Base-by-base conservation (phyloP, 2,329 filamentous ascomycete genomes). In the Colletotrichum liriopes region DNA sequence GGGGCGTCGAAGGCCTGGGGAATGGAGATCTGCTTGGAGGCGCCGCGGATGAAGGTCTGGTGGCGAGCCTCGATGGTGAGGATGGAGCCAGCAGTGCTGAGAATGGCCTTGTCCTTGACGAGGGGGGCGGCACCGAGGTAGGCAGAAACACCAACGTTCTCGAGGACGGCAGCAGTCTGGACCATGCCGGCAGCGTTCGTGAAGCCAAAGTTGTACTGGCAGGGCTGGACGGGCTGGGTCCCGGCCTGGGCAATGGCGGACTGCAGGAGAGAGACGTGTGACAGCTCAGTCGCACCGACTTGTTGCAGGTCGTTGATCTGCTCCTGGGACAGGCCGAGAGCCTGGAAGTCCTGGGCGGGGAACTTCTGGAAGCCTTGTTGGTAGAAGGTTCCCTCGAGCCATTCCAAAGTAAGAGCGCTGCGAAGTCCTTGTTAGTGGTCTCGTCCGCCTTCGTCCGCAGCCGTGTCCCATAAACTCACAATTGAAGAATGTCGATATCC, bases 301-400 rank as follows among this genome's bases (percentile, higher is more conserved):
- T 79, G 74, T 81, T 78, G 26, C 80, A 82, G 47, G 81, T 79
- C n/a, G 68, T 84, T 83, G 75, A 92, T 85, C 75, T 92, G 86
- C 52, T 79, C 78, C 51, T 85, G 81, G 68, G 80, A 85, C 71
- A 93, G 86, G 72, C 91, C 91, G 18, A 92, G 85, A 47, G 90
- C 89, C 32, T 83, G 79, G 82, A 95, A 94, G 77, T 93, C 89
- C 39, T 86, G 80, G 51, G 88, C 86, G 35, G 89, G 86, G 83
- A 94, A 93, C 80, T 90, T 87, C 74, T 86, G 86, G 78, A 94
- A 93, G 47, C 92, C 92, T 78, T 93, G 86, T 76, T 89, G 86
- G 86, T 95, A 94, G 82, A 94, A 94, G 67, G 87, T 85, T 32
- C 90, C 86, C 83, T 94, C 93, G 77, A 94, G 91, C 82, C 93